Evolutionary conservation across 176 grass and related monocot genomes (phyloP).

Genomic region (Oryza glaberrima): DNA sequence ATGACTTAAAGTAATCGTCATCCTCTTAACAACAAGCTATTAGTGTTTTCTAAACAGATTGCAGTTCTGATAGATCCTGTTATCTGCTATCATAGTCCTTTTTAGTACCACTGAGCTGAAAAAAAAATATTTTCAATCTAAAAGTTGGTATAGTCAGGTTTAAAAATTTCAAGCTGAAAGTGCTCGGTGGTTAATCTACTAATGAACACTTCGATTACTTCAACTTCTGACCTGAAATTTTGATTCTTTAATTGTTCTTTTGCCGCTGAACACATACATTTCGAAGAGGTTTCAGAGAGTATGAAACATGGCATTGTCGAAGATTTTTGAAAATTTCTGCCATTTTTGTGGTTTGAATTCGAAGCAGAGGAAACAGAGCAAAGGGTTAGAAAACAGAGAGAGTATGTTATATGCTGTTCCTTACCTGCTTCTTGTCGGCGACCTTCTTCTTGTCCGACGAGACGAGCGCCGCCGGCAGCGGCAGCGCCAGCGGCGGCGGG

Average conservation of each 20-base stretch:
- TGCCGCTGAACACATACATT: neutral
- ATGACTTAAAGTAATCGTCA: neutral
- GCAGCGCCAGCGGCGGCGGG: neutral
- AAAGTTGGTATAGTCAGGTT: neutral
- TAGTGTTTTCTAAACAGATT: neutral
- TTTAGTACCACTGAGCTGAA: neutral
- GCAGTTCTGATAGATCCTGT: neutral
- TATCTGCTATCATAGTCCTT: neutral
- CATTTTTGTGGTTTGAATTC: neutral
- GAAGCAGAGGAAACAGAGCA: no score
- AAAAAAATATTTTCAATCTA: neutral
- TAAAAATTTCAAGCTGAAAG: neutral
- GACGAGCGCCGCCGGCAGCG: neutral
- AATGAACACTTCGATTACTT: neutral
- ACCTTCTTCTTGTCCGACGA: neutral
- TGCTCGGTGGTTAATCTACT: neutral
- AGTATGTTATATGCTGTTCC: neutral
- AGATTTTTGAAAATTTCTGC: neutral
- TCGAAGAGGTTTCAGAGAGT: neutral
- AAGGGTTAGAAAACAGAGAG: no score
- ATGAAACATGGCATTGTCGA: neutral
- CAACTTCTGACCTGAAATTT: neutral
- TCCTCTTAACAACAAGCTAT: neutral
- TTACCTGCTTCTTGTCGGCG: conserved; percentile 71
- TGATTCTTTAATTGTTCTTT: neutral